Evolutionary conservation across 352 stramenopile genomes (phyloP).

Genomic region (Globisporangium cederbergense): DNA sequence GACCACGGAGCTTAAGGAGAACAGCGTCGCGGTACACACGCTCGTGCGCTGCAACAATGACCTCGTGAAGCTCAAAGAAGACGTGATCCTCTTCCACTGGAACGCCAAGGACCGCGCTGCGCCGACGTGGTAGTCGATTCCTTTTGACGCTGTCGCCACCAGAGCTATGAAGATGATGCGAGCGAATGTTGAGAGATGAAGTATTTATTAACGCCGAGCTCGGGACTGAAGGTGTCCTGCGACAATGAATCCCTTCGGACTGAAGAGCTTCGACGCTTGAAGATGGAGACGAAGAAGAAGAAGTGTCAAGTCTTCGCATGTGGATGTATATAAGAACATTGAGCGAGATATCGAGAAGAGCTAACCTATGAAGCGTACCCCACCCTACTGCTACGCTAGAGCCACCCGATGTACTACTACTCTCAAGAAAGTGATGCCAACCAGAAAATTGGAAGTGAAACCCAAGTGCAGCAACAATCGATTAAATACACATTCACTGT

Average conservation of each 20-base stretch:
- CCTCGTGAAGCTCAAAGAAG: constrained; percentile 81
- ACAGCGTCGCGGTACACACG: constrained; percentile 67
- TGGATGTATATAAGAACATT: neutral
- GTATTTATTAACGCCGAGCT: constrained; percentile 2
- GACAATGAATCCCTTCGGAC: neutral
- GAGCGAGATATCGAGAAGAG: neutral
- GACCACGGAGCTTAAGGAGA: constrained; percentile 66
- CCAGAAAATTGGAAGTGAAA: constrained; percentile 1
- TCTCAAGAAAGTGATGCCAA: neutral
- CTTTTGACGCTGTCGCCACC: neutral
- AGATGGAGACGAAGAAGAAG: neutral
- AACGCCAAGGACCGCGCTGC: constrained; percentile 66
- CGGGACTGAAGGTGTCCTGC: neutral
- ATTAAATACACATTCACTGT: constrained; percentile 2
- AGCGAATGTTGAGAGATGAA: neutral
- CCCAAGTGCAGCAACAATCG: neutral
- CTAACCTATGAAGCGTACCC: neutral
- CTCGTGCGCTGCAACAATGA: constrained; percentile 75
- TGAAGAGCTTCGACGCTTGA: neutral
- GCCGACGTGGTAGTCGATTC: constrained; percentile 26
- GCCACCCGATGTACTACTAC: neutral
- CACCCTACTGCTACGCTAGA: neutral
- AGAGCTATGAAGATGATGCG: neutral
- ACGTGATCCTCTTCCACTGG: constrained; percentile 85
- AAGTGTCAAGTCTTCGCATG: neutral